Evolutionary conservation across 257 asterid genomes (phyloP).

Genomic region (Solanum medicagineum): DNA sequence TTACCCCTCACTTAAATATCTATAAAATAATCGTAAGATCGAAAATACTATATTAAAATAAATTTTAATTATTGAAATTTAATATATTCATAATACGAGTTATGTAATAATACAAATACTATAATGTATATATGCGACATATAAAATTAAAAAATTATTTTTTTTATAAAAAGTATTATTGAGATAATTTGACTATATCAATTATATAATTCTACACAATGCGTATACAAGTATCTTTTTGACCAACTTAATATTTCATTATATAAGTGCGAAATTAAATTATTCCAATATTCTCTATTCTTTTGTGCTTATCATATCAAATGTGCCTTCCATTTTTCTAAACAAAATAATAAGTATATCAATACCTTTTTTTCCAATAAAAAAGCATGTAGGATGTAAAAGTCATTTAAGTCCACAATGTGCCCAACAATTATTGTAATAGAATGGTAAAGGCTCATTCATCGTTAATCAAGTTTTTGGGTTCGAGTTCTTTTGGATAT

Average conservation of each 20-base stretch:
- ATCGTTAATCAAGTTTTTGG: too few relatives aligned
- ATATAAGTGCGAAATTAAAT: not conserved
- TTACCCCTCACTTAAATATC: conserved; percentile 5
- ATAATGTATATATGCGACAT: not conserved
- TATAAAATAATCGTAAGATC: not conserved
- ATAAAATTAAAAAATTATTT: not conserved
- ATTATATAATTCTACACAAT: not conserved
- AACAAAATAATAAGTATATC: not conserved
- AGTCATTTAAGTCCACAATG: not conserved
- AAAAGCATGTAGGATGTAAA: not conserved
- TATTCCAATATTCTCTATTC: not conserved
- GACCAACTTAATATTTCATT: not conserved
- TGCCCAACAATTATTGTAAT: too few relatives aligned
- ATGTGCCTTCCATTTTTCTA: not conserved
- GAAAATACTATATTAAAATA: not conserved
- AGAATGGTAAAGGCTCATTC: too few relatives aligned
- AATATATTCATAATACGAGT: not conserved
- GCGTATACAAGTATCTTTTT: not conserved
- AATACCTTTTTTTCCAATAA: not conserved
- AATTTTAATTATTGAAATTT: not conserved
- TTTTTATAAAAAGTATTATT: not conserved
- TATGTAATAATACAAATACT: not conserved
- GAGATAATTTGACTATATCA: not conserved
- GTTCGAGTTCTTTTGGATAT: too few relatives aligned
- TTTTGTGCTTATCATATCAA: not conserved